Base-by-base conservation (phyloP, 495 filamentous ascomycete genomes). In the Cercophora newfieldiana region DNA sequence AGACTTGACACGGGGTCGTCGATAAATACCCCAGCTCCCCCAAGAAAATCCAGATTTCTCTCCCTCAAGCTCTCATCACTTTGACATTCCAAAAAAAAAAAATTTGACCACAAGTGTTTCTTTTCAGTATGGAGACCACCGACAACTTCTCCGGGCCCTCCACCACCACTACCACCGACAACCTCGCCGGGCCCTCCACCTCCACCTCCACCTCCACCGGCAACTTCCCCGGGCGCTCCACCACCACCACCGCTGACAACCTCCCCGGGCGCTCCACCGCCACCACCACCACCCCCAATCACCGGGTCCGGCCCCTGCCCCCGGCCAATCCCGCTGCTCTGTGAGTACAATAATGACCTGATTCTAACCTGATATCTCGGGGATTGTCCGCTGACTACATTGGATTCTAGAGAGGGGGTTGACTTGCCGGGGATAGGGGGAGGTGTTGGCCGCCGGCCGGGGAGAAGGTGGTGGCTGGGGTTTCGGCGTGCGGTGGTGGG, bases 401-500 rank as follows among this genome's bases (percentile, higher is more conserved):
- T 51, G 48, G 48, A 51, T 51, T n/a, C 48, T 51, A 51, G 48
- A 16, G 48, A 51, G 6, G 48, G 6, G 48, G 48, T n/a, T 51
- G 48, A 6, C 48, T 51, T 51, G 48, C 48, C 48, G 53, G 53
- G 26, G 53, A 21, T 16, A 25, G 19, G 26, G 7, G 53, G 53
- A 29, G 53, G 25, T 7, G 53, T 57, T 57, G 53, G 22, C 53
- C 53, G 53, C 53, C 53, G 53, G 53, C 53, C 24, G 53, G 24
- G 6, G 22, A 57, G 53, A 57, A 29, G 26, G 24, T 16, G 53
- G 53, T 57, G 25, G 53, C 14, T 6, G 24, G 21, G 53, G 22
- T 57, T 57, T 57, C 53, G 53, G 53, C 7, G 53, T n/a, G 53
- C 26, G 53, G 53, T 57, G 26, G 22, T 57, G 53, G 53, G 53